Evolutionary conservation across 768 basidiomycete genomes (phyloP).

Genomic region (Pleurotus pulmonarius): DNA sequence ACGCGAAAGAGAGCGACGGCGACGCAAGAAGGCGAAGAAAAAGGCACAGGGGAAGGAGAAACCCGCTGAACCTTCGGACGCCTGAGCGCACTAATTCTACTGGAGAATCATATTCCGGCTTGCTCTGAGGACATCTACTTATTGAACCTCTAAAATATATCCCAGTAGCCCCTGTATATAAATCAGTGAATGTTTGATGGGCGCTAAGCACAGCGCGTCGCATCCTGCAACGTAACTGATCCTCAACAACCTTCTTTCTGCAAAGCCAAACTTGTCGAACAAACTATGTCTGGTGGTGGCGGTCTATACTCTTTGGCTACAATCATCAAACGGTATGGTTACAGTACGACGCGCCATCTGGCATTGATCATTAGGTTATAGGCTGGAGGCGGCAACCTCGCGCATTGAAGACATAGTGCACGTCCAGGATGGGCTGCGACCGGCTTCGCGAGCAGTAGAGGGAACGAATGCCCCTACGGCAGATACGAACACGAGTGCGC

Average conservation of each 20-base stretch:
- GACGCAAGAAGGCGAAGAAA: conserved; percentile 77
- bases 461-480: conserved; percentile 8
- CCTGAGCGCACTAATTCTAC: too few species aligned
- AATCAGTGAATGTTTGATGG: too few species aligned
- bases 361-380: conserved; percentile 31
- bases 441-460: conserved; percentile 12
- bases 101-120: too few species aligned
- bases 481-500: conserved; percentile 7
- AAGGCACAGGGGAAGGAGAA: conserved; percentile 36
- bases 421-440: conserved; percentile 17
- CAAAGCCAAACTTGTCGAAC: not conserved
- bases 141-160: too few species aligned
- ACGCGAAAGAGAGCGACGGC: conserved; percentile 69
- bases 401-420: conserved; percentile 86
- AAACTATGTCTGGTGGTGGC: conserved; percentile 28
- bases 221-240: too few species aligned
- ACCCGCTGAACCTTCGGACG: conserved; percentile 14
- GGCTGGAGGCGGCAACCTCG: conserved; percentile 90
- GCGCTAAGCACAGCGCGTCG: too few species aligned
- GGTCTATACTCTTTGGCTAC: conserved; percentile 76
- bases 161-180: too few species aligned
- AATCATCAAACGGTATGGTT: conserved; percentile 72
- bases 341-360: conserved; percentile 4
- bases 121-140: too few species aligned
- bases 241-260: too few species aligned